Percentiles rank a stretch among this genome's conserved stretches.
phyloP scores from a whole-genome alignment of 352 stramenopile species.

The Phytopythium mirpurense region DNA sequence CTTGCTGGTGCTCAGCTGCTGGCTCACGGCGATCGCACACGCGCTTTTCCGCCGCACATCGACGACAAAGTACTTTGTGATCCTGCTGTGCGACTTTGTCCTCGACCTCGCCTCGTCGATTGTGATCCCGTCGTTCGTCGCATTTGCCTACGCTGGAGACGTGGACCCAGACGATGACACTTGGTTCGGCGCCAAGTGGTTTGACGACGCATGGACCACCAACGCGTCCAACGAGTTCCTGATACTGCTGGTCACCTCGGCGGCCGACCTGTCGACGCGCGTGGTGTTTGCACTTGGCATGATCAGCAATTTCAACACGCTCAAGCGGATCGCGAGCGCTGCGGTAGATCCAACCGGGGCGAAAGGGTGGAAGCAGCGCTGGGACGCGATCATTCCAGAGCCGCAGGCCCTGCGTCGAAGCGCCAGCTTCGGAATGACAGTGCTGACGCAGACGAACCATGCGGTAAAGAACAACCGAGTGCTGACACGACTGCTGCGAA shows the following conservation, averaged over 20 bases:
- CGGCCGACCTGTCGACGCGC: constrained; percentile 17
- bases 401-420: background rate
- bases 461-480: background rate
- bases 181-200: constrained; percentile 23
- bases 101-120: constrained; percentile 36
- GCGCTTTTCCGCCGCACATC: constrained; percentile 12
- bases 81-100: constrained; percentile 25
- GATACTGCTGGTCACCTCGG: constrained; percentile 30
- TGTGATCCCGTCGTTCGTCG: constrained; percentile 18
- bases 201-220: constrained; percentile 31
- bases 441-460: background rate
- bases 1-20: constrained; percentile 15
- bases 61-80: constrained; percentile 13
- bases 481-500: background rate
- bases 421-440: background rate
- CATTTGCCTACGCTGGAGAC: constrained; percentile 8
- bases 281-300: constrained; percentile 25
- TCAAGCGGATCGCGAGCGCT: constrained; percentile 19
- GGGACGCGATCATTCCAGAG: constrained; percentile 4
- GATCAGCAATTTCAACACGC: constrained; percentile 25
- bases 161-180: too few species aligned
- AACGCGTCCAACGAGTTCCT: constrained; percentile 37
- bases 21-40: constrained; percentile 23
- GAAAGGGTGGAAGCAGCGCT: constrained; percentile 2
- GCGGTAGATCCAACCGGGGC: too few species aligned